Percentiles rank a stretch among this genome's conserved stretches.
Evolutionary conservation across 2,329 filamentous ascomycete species (phyloP).

Genomic region (Didymella keratinophila): DNA sequence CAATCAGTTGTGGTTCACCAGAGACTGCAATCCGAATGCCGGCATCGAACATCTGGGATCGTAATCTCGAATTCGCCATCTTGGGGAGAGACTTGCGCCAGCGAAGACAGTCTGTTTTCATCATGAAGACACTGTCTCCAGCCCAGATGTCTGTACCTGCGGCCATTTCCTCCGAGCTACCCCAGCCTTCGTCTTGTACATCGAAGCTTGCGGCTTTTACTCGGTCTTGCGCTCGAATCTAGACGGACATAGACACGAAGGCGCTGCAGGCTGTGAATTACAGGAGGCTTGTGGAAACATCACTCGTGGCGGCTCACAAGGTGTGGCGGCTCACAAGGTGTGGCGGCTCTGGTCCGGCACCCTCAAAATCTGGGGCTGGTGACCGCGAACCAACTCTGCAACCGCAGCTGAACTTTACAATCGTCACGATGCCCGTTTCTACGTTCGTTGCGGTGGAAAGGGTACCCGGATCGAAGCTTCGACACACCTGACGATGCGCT

Average conservation of each 20-base stretch:
- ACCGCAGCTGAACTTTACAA: neutral
- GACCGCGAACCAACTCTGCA: neutral
- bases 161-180: neutral
- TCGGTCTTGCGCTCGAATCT: neutral
- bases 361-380: conserved; percentile 1
- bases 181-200: neutral
- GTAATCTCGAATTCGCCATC: neutral
- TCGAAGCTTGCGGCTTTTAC: neutral
- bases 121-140: neutral
- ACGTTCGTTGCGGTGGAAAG: neutral
- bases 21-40: neutral
- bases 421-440: neutral
- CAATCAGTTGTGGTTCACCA: neutral
- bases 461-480: neutral
- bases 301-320: neutral
- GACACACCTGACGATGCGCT: neutral
- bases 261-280: neutral
- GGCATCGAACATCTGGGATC: neutral
- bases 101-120: conserved; percentile 4
- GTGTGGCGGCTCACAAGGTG: conserved; percentile 10
- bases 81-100: neutral
- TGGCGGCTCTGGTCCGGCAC: conserved; percentile 16
- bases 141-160: neutral
- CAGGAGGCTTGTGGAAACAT: conserved; percentile 2
- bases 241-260: neutral